Evolutionary conservation across 805 yeast genomes (phyloP).

Genomic region (Komagataella kurtzmanii): DNA sequence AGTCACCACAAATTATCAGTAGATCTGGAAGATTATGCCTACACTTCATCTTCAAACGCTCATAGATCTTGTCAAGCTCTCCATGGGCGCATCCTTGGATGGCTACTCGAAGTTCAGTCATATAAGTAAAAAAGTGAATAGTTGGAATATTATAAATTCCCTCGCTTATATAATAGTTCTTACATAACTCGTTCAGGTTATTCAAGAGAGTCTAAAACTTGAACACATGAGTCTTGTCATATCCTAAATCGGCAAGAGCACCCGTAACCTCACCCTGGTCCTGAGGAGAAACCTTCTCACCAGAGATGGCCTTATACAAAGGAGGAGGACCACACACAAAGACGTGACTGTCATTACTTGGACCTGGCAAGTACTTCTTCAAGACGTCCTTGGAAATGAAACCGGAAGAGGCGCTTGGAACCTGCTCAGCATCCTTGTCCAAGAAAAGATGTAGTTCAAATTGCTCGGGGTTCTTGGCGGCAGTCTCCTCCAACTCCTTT

Average conservation of each 20-base stretch:
- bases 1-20: conserved; percentile 80
- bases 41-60: conserved; percentile 4
- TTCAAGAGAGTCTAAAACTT: conserved; percentile 41
- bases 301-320: conserved; percentile 77
- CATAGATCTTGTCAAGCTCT: conserved; percentile 47
- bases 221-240: conserved; percentile 74
- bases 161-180: neutral
- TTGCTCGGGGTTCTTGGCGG: conserved; percentile 60
- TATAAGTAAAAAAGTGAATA: neutral
- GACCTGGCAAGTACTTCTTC: conserved; percentile 43
- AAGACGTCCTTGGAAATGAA: conserved; percentile 69
- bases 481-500: conserved; percentile 61
- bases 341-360: conserved; percentile 52
- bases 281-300: conserved; percentile 67
- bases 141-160: neutral
- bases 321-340: conserved; percentile 96
- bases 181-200: neutral
- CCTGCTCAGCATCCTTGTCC: conserved; percentile 32
- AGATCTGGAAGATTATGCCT: conserved; percentile 26
- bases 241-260: conserved; percentile 78
- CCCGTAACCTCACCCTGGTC: conserved; percentile 96
- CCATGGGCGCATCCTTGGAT: conserved; percentile 92
- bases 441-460: conserved; percentile 69
- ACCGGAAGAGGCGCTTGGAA: conserved; percentile 53
- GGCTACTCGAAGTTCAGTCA: conserved; percentile 30